Base-by-base conservation (phyloP, 2,329 filamentous ascomycete species). In the Colletotrichum higginsianum region DNA sequence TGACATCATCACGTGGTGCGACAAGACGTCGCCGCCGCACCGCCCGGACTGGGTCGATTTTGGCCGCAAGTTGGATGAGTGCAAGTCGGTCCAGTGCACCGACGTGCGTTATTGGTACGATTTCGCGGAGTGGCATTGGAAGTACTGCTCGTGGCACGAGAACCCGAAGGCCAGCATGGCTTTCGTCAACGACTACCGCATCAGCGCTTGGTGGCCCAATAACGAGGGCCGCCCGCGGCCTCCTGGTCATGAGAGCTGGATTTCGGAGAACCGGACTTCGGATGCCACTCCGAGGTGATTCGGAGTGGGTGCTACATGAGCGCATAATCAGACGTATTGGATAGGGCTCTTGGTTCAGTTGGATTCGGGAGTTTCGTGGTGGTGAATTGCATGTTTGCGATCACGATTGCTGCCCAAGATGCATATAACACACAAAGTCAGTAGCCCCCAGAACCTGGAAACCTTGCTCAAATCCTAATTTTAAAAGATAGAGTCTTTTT, bases 61-160 rank as follows among this genome's bases (percentile, higher is more conserved):
- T 12, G 60, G 60, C 46, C 46, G 15, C 5, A 49, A 49, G n/a
- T 23, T 62, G 60, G 60, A 62, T 16, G 30, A 42, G 11, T 62
- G 60, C 21, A 62, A 62, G 35, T 18, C 16, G 47, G 46, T 50
- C 21, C 60, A 62, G 35, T 62, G 60, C 60, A 50, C 21, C 35
- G 18, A 50, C n/a, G 35, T 49, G 4, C 15, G 35, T 13, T 38
- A 40, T n/a, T 62, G 60, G 60, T 40, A 50, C 35, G 21, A 62
- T 9, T 26, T 42, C 7, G 60, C 60, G 15, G 9, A 16, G 2
- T 62, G 60, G 60, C 46, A 62, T 47, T 62, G 53, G 53, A 42
- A 42, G 2, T 11, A 57, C 35, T 57, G 53, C n/a, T 40, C 12
- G 11, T 57, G 53, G 53, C 53, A 57, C 13, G 35, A 57, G 2